phyloP scores from a whole-genome alignment of 805 yeast genomes.

The Debaryomyces maramus region DNA sequence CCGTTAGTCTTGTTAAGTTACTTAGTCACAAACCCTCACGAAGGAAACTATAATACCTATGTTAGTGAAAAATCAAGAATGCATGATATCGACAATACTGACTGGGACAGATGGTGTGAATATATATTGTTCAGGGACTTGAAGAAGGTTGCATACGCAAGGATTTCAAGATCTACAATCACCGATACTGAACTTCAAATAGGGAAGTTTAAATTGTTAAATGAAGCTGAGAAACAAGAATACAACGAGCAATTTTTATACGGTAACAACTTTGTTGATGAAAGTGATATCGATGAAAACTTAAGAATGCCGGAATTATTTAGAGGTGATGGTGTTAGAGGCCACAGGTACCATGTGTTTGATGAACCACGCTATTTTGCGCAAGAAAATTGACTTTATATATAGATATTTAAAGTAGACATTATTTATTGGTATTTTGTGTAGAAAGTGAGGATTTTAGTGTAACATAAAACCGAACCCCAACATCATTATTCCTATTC shows the following conservation, averaged over 20 bases:
- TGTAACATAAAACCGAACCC: too few relatives aligned
- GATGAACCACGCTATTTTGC: constrained; percentile 86
- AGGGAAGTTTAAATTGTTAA: constrained; percentile 77
- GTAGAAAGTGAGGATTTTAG: too few relatives aligned
- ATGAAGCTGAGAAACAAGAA: constrained; percentile 32
- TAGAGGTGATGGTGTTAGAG: constrained; percentile 89
- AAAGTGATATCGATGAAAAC: constrained; percentile 55
- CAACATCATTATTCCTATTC: too few relatives aligned
- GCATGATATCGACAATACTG: constrained; percentile 90
- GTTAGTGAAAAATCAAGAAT: constrained; percentile 82
- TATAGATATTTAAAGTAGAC: neutral
- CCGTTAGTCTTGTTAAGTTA: constrained; percentile 90
- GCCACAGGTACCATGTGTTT: constrained; percentile 91
- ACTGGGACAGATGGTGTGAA: constrained; percentile 99
- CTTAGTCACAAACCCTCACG: constrained; percentile 80
- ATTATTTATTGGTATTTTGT: too few relatives aligned
- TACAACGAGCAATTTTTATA: constrained; percentile 44
- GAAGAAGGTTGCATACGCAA: constrained; percentile 88
- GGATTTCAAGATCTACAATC: constrained; percentile 88
- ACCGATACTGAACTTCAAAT: constrained; percentile 97
- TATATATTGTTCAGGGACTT: constrained; percentile 86
- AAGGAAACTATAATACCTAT: constrained; percentile 90
- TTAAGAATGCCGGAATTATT: constrained; percentile 77
- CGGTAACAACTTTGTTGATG: constrained; percentile 57
- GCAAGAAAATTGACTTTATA: constrained; percentile 13